Evolutionary conservation across 768 basidiomycete species (phyloP).

Genomic region (Amanita jacksonii): DNA sequence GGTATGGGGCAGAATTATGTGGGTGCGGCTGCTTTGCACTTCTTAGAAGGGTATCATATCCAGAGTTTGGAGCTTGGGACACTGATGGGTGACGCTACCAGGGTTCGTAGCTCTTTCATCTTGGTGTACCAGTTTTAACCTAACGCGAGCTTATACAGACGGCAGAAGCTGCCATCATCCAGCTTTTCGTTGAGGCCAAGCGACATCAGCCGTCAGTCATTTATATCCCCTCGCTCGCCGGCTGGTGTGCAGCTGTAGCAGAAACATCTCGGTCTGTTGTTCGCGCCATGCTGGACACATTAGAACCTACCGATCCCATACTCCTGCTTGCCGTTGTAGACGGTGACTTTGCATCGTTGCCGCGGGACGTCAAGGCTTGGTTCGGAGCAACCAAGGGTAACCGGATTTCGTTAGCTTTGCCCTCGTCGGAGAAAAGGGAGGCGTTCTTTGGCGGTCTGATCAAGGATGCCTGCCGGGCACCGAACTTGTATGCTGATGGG

Average conservation of each 20-base stretch:
- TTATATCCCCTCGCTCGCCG: constrained; percentile 82
- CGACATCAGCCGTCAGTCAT: constrained; percentile 93
- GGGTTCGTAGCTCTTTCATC: constrained; percentile 41
- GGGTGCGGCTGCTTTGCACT: constrained; percentile 85
- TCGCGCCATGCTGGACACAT: constrained; percentile 83
- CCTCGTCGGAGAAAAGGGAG: constrained; percentile 45
- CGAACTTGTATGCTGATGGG: constrained; percentile 85
- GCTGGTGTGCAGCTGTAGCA: constrained; percentile 80
- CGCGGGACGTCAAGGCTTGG: constrained; percentile 81
- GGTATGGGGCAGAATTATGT: constrained; percentile 93
- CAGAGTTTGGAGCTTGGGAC: constrained; percentile 90
- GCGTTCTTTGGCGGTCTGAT: constrained; percentile 74
- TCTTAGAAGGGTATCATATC: constrained; percentile 91
- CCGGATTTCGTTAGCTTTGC: constrained; percentile 52
- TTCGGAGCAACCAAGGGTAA: constrained; percentile 76
- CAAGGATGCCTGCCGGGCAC: constrained; percentile 60
- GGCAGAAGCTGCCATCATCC: constrained; percentile 85
- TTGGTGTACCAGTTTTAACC: constrained; percentile 1
- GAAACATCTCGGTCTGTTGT: constrained; percentile 82
- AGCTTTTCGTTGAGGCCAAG: constrained; percentile 94
- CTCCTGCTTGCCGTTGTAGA: constrained; percentile 87
- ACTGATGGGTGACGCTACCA: constrained; percentile 78
- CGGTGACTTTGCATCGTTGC: constrained; percentile 57
- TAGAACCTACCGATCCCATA: constrained; percentile 89
- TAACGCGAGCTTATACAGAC: constrained; percentile 38